Percentiles rank a stretch among this genome's conserved stretches.
Evolutionary conservation across 2,329 filamentous ascomycete genomes (phyloP).

Genomic region (Fusarium pseudograminearum): DNA sequence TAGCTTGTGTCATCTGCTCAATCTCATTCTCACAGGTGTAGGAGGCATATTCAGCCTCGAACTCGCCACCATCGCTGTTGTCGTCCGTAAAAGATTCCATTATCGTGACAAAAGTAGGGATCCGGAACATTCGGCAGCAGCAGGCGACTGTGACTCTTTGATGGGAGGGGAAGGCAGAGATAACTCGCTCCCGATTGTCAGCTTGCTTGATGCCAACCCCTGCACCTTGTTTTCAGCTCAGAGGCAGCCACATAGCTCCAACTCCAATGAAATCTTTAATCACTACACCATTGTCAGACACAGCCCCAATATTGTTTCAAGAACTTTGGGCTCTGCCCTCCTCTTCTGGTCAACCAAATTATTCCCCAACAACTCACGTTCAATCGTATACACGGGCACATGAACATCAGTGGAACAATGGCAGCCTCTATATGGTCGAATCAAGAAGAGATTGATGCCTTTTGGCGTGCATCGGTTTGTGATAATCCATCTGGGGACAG

Average conservation of each 20-base stretch:
- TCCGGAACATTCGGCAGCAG: accelerated
- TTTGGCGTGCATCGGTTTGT: background rate
- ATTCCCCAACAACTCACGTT: background rate
- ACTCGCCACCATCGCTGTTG: background rate
- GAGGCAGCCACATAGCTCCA: background rate
- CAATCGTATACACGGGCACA: too few relatives aligned
- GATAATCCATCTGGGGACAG: background rate
- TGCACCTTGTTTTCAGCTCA: background rate
- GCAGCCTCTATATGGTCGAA: background rate
- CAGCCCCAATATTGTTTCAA: background rate
- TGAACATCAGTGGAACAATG: background rate
- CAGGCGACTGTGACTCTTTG: too few relatives aligned
- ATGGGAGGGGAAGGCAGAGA: too few relatives aligned
- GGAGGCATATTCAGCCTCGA: background rate
- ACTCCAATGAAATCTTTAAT: background rate
- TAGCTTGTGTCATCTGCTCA: background rate
- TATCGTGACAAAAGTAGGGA: accelerated
- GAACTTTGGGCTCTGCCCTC: background rate
- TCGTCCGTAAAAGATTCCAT: background rate
- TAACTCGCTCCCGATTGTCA: too few relatives aligned
- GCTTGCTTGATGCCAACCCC: too few relatives aligned
- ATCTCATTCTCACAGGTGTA: background rate
- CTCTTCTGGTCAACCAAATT: background rate
- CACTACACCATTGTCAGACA: background rate
- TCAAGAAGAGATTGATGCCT: background rate